Percentiles rank a stretch among this genome's conserved stretches.
These are phyloP conservation scores for Vachellia collinsii DNA, from an alignment of 306 rosid genomes.

Conservation along the genomic window DNA sequence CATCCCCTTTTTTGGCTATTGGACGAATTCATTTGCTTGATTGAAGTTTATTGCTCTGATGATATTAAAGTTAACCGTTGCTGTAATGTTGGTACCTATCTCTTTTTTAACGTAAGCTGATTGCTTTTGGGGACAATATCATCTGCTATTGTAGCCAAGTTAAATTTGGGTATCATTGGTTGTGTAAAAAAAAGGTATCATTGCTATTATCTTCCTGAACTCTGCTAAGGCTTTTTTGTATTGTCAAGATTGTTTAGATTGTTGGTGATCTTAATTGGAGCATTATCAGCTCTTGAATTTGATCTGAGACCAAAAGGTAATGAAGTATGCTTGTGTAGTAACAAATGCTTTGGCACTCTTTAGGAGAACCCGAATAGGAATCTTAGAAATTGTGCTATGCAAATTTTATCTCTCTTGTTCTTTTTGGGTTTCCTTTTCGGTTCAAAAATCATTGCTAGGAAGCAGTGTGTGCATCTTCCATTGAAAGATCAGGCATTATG, in stretches of 20 bases:
- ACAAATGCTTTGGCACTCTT: not conserved
- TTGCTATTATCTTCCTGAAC: not conserved
- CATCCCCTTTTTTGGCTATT: not conserved
- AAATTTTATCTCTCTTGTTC: not conserved
- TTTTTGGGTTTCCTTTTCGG: not conserved
- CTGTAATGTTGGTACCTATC: not conserved
- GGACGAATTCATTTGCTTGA: not conserved
- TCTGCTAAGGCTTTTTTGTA: not conserved
- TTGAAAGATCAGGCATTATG: slow-evolving; percentile 5
- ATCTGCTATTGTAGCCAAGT: not conserved
- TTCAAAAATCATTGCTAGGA: not conserved
- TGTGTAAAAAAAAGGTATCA: no score
- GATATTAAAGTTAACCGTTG: not conserved
- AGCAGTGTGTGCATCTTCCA: not conserved
- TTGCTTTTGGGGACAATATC: not conserved
- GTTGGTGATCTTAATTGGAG: not conserved
- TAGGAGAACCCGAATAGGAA: not conserved
- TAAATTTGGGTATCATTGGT: not conserved
- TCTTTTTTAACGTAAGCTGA: not conserved
- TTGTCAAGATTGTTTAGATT: slow-evolving; percentile 1
- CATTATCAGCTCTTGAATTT: not conserved
- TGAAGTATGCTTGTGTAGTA: not conserved
- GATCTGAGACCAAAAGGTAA: not conserved
- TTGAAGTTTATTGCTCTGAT: slow-evolving; percentile 7
- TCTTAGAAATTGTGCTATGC: not conserved